phyloP scores from a whole-genome alignment of 225 moss, liverwort and hornwort species.

The Physcomitrellopsis africana region DNA sequence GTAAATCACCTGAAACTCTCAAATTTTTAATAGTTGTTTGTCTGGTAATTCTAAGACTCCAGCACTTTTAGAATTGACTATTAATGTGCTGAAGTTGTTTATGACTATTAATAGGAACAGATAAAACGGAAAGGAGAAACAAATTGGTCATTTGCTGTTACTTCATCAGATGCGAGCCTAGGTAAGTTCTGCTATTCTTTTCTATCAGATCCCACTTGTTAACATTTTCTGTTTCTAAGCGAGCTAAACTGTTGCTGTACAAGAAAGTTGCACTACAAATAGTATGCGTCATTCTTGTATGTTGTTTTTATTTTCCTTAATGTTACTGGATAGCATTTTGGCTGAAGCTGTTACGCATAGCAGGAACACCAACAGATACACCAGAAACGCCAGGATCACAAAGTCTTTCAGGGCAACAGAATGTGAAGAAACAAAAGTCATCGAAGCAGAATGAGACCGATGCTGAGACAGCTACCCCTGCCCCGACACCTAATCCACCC shows the following conservation, averaged over 20 bases:
- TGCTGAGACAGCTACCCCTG: constrained; percentile 47
- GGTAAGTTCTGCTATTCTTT: constrained; percentile 39
- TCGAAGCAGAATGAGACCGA: constrained; percentile 67
- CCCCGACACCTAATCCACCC: constrained; percentile 42
- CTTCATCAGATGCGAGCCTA: constrained; percentile 51
- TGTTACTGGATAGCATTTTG: not conserved
- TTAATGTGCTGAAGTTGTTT: not conserved
- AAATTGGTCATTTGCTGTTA: constrained; percentile 48
- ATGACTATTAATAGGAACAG: constrained; percentile 36
- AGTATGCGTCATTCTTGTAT: not conserved
- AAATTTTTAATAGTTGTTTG: not conserved
- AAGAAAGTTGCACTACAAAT: not conserved
- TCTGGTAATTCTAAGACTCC: not conserved
- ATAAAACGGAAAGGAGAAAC: constrained; percentile 81
- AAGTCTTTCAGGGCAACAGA: constrained; percentile 54
- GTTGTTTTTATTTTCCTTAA: not conserved
- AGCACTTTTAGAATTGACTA: not conserved
- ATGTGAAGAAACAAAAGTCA: constrained; percentile 63
- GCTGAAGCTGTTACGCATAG: not conserved
- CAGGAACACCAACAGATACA: constrained; percentile 64
- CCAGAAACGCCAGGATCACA: constrained; percentile 70
- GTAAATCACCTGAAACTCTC: not conserved
- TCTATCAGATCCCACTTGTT: not conserved
- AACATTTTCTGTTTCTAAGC: not conserved
- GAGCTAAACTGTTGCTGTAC: not conserved